These are phyloP conservation scores for Rhodotorula sp. DNA, from an alignment of 1,284 basidiomycete species.

Conservation along the genomic window DNA sequence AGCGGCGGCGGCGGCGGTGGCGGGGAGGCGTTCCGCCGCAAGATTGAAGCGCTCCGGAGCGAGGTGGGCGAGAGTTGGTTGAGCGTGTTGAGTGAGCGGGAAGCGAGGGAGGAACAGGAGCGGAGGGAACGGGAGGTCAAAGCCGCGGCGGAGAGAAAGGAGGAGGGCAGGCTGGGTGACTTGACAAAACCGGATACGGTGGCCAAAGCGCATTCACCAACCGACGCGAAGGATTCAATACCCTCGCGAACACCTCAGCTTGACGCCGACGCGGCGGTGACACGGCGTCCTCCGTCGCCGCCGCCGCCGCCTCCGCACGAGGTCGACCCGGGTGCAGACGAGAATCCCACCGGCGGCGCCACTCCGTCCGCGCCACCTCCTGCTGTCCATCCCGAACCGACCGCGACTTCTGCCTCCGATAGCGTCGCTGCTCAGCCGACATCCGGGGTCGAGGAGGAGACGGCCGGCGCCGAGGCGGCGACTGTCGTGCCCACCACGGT, in stretches of 20 bases:
- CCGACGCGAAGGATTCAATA: too few species aligned
- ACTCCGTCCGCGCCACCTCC: too few species aligned
- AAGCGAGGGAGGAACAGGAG: slow-evolving; percentile 25
- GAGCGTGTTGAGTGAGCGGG: slow-evolving; percentile 42
- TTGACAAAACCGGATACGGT: too few species aligned
- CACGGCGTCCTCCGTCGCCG: too few species aligned
- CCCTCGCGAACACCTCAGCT: too few species aligned
- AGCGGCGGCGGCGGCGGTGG: slow-evolving; percentile 47
- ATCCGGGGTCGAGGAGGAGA: not conserved
- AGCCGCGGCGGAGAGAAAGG: not conserved
- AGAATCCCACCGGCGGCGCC: too few species aligned
- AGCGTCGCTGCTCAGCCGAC: not conserved
- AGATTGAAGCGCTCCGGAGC: slow-evolving; percentile 72
- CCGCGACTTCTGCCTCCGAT: not conserved
- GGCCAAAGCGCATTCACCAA: too few species aligned
- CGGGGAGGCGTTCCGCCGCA: slow-evolving; percentile 67
- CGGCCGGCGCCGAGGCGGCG: not conserved
- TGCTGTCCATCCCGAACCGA: not conserved
- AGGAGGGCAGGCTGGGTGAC: too few species aligned
- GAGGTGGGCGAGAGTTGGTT: slow-evolving; percentile 68
- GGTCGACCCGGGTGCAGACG: too few species aligned
- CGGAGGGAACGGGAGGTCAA: not conserved
- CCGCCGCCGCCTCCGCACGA: not conserved
- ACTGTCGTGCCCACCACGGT: slow-evolving; percentile 16
- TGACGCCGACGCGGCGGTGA: too few species aligned